Evolutionary conservation across 176 grass and related monocot genomes (phyloP), one percentile per base, ranked within the genome.

Genomic region (Thinopyrum elongatum): DNA sequence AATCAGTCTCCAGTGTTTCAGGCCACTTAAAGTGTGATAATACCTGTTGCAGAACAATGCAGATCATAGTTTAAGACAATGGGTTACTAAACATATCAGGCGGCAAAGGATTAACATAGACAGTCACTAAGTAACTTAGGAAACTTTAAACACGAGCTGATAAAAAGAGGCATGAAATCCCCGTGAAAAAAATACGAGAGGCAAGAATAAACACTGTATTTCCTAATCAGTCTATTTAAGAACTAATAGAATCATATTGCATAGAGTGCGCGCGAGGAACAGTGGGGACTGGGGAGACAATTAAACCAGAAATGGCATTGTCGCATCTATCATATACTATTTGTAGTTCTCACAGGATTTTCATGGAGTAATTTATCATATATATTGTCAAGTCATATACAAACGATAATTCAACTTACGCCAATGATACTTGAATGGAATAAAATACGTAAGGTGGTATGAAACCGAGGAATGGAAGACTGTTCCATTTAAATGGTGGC

Each of bases 1-100:
- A 97, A 91, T 95, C 92, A 55, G 87, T 93, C 90, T 97, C 92
- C 14, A 90, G 75, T 88, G 87, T 91, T 81, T 97, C 95, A 82
- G 93, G 90, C 95, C 95, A 97, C 80, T 91, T 97, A 68, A 93
- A 90, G 8, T 71, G 77, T 79, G 90, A 93, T 80, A 97, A 82
- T 22, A 97, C 92, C 95, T 97, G 82, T 67, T 74, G 75, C 13
- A 44, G 81, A 59, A 46, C 27, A 90, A 82, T 73, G 36, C 12
- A 92, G 22, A 85, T 39, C 75, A 80, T 16, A 72, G 8, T 78
- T 78, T 79, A 27, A 27, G 23, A 82, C 58, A n/a, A 1, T 84
- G 46, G 12, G 51, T 68, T 27, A 30, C 11, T 9, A 87, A 76
- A 87, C 13, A 38, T 23, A 59, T 74, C 27, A 90, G 15, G 27